Evolutionary conservation across 2,329 filamentous ascomycete genomes (phyloP), one percentile per base, ranked within the genome.

Genomic region (Juglanconis oblonga): DNA sequence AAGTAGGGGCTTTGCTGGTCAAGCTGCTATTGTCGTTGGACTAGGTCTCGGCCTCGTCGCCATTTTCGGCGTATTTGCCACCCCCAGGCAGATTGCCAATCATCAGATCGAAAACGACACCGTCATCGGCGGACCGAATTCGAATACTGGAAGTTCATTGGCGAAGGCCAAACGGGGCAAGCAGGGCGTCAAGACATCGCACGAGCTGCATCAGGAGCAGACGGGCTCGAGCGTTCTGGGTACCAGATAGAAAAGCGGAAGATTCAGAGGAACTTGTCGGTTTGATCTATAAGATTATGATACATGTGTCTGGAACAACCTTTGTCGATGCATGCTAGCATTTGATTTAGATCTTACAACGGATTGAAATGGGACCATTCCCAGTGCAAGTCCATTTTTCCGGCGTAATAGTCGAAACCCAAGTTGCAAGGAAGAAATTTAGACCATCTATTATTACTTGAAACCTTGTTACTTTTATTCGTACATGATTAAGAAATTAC

Each of bases 51-150:
- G 59, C 33, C 13, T 33, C 35, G 31, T 57, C 17, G 42, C 44
- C 10, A 6, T 58, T 44, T 57, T 45, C 55, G 52, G 50, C 44
- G n/a, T 29, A 35, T 61, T 61, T 9, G 54, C 48, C 13, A 24
- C 31, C n/a, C 59, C 59, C 5, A 38, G 59, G 8, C 45, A 53
- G 54, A 61, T 57, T 8, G 58, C 58, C 31, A 44, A 57, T 13
- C 52, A 58, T 31, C 59, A 58, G 55, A 58, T 58, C 50, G 59
- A 61, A 2, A 61, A 61, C 44, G 59, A 58, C 32, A 58, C 52
- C 10, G 55, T 58, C 6, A 51, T 61, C 13, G 59, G 59, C 13
- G 59, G 42, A 1, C 55, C 59, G 2, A 50, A 48, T 0, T 58
- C 59, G 6, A 61, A 61, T 17, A 58, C 55, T 5, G 59, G 59